Base-by-base conservation (phyloP, 116 monocot species). In the Thalassia testudinum region DNA sequence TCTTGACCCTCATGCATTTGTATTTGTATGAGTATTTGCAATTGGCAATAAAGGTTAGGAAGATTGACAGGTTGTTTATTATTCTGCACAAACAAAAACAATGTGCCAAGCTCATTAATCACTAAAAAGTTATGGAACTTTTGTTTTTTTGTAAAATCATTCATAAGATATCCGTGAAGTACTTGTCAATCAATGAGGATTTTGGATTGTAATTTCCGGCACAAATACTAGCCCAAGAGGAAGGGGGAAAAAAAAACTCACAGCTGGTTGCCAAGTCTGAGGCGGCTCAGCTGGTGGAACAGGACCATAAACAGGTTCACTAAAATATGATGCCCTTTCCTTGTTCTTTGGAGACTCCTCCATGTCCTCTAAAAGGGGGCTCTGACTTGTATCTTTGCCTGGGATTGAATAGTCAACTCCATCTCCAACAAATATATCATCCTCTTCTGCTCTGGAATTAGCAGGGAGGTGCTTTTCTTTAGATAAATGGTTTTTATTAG, bases 241-340 rank as follows among this genome's bases (percentile, higher is more conserved):
- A n/a, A n/a, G n/a, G n/a, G n/a, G n/a, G n/a, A n/a, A 26, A 15
- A 20, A 49, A 44, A 1, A 68, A 70, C 79, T 79, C 42, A 97
- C 97, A 22, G 66, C 37, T 68, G 76, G 72, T 44, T 74, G 70
- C 97, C 97, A 97, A 59, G 73, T 48, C 54, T 79, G 78, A n/a
- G n/a, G n/a, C 57, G 82, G 42, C 57, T 86, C 88, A 23, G 84
- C 62, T 74, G 93, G 93, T 30, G 88, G 93, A 24, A 85, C 70
- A 62, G 97, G 97, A 37, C 97, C 97, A 75, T 89, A 97, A 59
- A 82, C 77, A 59, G 85, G 97, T 68, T 90, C 97, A 26, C 56
- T 68, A 66, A 97, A 80, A 80, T 86, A 97, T 49, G 82, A 67
- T 50, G 63, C 77, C 52, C 61, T 68, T 30, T 97, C 85, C 26